phyloP scores from a whole-genome alignment of 108 stramenopile genomes.

The Pseudonitzschia delicatissima region DNA sequence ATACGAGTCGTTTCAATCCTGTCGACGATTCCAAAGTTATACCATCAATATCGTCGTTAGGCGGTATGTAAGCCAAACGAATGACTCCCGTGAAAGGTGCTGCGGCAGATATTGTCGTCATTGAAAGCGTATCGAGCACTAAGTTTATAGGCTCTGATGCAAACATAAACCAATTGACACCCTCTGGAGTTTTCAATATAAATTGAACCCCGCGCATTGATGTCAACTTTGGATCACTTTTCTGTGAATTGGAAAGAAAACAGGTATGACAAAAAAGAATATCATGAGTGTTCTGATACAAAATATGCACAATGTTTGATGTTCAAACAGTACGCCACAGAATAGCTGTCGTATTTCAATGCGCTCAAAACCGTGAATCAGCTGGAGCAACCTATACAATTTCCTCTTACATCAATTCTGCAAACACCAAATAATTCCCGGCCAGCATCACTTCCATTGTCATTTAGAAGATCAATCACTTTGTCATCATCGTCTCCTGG shows the following conservation, averaged over 20 bases:
- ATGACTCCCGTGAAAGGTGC: slow-evolving; percentile 56
- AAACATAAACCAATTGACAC: slow-evolving; percentile 73
- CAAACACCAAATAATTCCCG: slow-evolving; percentile 37
- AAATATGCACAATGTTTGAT: not conserved
- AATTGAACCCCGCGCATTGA: slow-evolving; percentile 77
- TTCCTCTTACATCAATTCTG: slow-evolving; percentile 27
- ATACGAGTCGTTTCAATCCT: slow-evolving; percentile 71
- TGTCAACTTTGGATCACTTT: slow-evolving; percentile 3
- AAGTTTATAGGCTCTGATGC: slow-evolving; percentile 72
- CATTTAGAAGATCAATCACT: slow-evolving; percentile 25
- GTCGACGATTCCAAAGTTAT: slow-evolving; percentile 40
- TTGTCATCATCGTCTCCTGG: slow-evolving; percentile 42
- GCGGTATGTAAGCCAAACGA: slow-evolving; percentile 73
- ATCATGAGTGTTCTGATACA: not conserved
- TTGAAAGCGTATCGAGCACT: slow-evolving; percentile 39
- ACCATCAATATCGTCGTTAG: slow-evolving; percentile 19
- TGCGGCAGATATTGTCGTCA: slow-evolving; percentile 41
- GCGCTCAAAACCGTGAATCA: no score
- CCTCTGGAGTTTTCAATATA: slow-evolving; percentile 62
- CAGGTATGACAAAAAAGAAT: not conserved
- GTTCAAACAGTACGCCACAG: not conserved
- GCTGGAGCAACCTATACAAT: not conserved
- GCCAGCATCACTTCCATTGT: slow-evolving; percentile 1
- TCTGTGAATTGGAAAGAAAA: not conserved
- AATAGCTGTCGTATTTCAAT: not conserved